phyloP scores from a whole-genome alignment of 768 basidiomycete species.

The Kwoniella mangroviensis region DNA sequence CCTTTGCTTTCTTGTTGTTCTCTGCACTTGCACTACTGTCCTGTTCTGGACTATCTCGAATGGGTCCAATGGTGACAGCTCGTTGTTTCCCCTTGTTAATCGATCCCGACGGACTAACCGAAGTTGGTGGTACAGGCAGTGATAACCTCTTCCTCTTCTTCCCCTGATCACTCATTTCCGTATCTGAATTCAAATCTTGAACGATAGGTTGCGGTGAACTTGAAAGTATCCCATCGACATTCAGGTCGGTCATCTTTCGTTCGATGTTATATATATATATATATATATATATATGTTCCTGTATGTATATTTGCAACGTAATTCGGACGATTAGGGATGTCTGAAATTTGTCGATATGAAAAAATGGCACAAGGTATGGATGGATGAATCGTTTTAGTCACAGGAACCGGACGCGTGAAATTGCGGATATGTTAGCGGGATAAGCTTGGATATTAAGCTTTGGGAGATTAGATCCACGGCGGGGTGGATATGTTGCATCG shows the following conservation, averaged over 20 bases:
- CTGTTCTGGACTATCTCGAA: slow-evolving; percentile 19
- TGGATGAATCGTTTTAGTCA: background rate
- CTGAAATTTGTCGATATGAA: no score
- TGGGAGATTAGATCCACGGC: no score
- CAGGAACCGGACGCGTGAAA: slow-evolving; percentile 3
- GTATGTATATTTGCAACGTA: background rate
- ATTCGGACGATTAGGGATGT: background rate
- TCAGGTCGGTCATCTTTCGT: background rate
- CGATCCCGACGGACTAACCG: background rate
- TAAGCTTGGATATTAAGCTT: background rate
- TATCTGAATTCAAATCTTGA: slow-evolving; percentile 6
- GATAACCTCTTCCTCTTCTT: slow-evolving; percentile 21
- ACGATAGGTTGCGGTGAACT: background rate
- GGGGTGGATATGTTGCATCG: no score
- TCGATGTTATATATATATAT: background rate
- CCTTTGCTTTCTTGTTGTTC: slow-evolving; percentile 8
- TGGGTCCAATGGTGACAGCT: slow-evolving; percentile 8
- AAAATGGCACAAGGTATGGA: background rate
- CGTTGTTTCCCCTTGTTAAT: slow-evolving; percentile 16
- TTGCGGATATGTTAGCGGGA: background rate
- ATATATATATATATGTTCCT: background rate
- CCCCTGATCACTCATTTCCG: slow-evolving; percentile 4
- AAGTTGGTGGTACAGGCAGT: slow-evolving; percentile 1
- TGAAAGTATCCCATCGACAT: background rate
- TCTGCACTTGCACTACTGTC: slow-evolving; percentile 17